Base-by-base conservation (phyloP, 495 filamentous ascomycete species). In the Lepidopterella palustris region DNA sequence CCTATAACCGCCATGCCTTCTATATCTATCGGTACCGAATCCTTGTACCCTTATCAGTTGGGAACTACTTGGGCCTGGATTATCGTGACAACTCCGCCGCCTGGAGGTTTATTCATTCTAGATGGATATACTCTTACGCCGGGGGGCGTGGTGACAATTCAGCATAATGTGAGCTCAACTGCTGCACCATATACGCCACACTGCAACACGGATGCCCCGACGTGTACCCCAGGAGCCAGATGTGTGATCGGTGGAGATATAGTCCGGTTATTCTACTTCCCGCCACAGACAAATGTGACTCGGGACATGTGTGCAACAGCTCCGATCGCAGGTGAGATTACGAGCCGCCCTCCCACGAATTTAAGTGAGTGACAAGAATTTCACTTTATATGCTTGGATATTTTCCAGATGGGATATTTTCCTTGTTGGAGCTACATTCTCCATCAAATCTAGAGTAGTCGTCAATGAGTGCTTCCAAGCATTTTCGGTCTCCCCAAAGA, bases 221-320 rank as follows among this genome's bases (percentile, higher is more conserved):
- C 59, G 3, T 61, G 59, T 24, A 61, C 59, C 23, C 52, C 59
- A 10, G 39, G 50, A 21, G 31, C 55, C 31, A 15, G 47, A 23
- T 62, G 60, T 24, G 29, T 42, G 13, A 62, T 62, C 27, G 48
- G 25, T 15, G 53, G 53, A 11, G 54, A 53, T 20, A 45, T 25
- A 28, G 60, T 62, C 24, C n/a, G 50, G 24, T 25, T 62, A 0
- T 62, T 57, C 47, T 62, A 53, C 24, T 62, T 62, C 45, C 60
- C 60, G 15, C 27, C 54, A 18, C 40, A 49, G 28, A 57, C 60
- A 21, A 62, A 62, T 24, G 60, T 29, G 1, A 40, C 45, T 24
- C 18, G 60, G 31, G 54, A 62, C 26, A 57, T 62, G 53, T 62
- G 60, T 32, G 60, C 60, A 9, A 62, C 53, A n/a, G 48, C 53